Percentiles rank a stretch among this genome's conserved stretches.
Conservation (phyloP, 768 basidiomycete species). For the Thelephora aurantiotincta region DNA sequence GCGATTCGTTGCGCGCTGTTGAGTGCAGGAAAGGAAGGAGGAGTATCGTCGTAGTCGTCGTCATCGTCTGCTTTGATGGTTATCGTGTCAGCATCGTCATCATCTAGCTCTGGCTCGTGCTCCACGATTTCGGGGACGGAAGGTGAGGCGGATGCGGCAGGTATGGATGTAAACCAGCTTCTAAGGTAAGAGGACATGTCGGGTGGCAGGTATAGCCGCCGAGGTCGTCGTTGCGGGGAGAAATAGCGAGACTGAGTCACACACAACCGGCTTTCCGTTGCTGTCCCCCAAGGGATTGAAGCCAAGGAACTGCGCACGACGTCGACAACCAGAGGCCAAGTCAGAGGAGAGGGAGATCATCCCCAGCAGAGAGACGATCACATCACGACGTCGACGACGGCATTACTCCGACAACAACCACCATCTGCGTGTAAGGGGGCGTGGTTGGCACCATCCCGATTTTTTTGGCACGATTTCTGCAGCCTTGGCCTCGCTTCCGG, state of each 20-base stretch:
- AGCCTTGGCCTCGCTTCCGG: not conserved
- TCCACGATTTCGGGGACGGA: constrained; percentile 15
- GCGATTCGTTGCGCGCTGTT: constrained; percentile 56
- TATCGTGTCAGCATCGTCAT: constrained; percentile 25
- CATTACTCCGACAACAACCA: too few species aligned
- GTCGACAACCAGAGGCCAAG: too few species aligned
- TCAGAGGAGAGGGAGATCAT: too few species aligned
- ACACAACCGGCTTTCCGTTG: too few species aligned
- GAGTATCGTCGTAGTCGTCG: constrained; percentile 33
- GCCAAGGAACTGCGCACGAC: too few species aligned
- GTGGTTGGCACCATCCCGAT: not conserved
- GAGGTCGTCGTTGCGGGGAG: too few species aligned
- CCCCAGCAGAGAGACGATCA: too few species aligned
- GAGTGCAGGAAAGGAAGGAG: constrained; percentile 63
- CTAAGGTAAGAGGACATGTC: constrained; percentile 46
- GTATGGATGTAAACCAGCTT: constrained; percentile 32
- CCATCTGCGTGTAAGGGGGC: too few species aligned
- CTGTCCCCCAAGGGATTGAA: too few species aligned
- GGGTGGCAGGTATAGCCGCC: too few species aligned
- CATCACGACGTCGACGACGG: too few species aligned
- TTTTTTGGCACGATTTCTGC: not conserved
- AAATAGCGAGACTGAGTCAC: too few species aligned
- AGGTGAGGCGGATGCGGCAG: constrained; percentile 18
- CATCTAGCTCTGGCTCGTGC: constrained; percentile 3
- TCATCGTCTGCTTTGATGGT: constrained; percentile 23